Base-by-base conservation (phyloP, 1,284 basidiomycete species). In the Lentinula novae-zelandiae region DNA sequence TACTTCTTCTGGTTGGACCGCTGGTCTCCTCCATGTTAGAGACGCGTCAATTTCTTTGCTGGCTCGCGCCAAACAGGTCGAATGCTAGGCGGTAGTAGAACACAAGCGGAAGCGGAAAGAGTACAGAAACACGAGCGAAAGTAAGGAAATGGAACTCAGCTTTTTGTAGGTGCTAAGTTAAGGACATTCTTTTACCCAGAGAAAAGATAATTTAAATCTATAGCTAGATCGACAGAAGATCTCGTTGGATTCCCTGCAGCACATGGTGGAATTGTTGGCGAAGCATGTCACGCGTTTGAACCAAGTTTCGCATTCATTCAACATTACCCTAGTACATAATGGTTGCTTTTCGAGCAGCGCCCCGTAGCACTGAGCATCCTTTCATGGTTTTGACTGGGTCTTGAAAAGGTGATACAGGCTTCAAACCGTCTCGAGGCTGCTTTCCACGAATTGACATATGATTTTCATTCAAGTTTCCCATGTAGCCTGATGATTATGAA, bases 21-120 rank as follows among this genome's bases (percentile, higher is more conserved):
- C 20, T 46, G 44, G 27, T 44, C n/a, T 58, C 36, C 39, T 58
- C 57, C 57, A 58, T 58, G 39, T 17, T 52, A 6, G 31, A 58
- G 31, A 58, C 57, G 49, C 57, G 57, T 42, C 33, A 1, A 8
- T 9, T 17, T 22, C 17, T 13, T 34, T 31, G 20, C 33, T 58
- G 38, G 20, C 2, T 31, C 44, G 46, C 57, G 57, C 20, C 20
- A 27, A 57, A 34, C 57, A 36, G 44, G 46, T n/a, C 13, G 20
- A 42, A 44, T 8, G 42, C 20, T 48, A n/a, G 53, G 57, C 39
- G 49, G 49, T 39, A 42, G 36, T 22, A 52, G 36, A 58, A 42
- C 57, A 53, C 57, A 52, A 34, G 27, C 50, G 20, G 15, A 5
- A 20, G 5, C 36, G 17, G 31, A 38, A 10, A n/a, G 38, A 31